Base-by-base conservation (phyloP, 495 filamentous ascomycete species). In the Aspergillus taichungensis region DNA sequence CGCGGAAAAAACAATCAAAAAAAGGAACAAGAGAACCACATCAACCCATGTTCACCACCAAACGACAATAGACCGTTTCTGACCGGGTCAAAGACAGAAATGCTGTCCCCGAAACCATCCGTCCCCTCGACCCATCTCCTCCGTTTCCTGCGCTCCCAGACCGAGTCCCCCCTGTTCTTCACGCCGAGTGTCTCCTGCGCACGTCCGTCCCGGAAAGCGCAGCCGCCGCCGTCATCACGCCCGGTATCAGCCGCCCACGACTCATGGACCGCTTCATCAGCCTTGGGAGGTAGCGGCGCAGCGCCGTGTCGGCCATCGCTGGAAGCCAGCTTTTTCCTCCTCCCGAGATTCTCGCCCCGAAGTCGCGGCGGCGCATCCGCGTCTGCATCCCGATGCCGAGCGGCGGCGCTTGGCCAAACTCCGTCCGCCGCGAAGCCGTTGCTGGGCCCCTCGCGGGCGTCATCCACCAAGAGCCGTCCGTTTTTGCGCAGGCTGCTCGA, bases 131-230 rank as follows among this genome's bases (percentile, higher is more conserved):
- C 69, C 35, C 67, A 69, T 30, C 66, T 84, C 7, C 67, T 87
- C 47, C 76, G 72, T 31, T 85, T 80, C 46, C 66, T 87, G 33
- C 74, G 74, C 40, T 69, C 68, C 30, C 82, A 85, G 59, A 73
- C 77, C 18, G 75, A 80, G 42, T 65, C 64, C 37, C 42, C 67
- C 10, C 68, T 61, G 44, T 74, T 74, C 51, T 74, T 79, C 63
- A 69, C 57, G 27, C 54, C 65, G 9, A 72, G 66, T 50, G 57
- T 70, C 44, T 62, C 46, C 43, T 61, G 62, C 49, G 43, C 46
- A 40, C 50, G 45, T 47, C 40, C 42, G 30, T 40, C 49, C 36
- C 32, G 40, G 13, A 46, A 42, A 6, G 10, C 13, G 6, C 37
- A 43, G 30, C 12, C 35, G 14, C 18, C 18, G 18, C 18, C 36